Evolutionary conservation across 257 asterid species (phyloP), one percentile per base, ranked within the genome.

Genomic region (Marsdenia floribunda): DNA sequence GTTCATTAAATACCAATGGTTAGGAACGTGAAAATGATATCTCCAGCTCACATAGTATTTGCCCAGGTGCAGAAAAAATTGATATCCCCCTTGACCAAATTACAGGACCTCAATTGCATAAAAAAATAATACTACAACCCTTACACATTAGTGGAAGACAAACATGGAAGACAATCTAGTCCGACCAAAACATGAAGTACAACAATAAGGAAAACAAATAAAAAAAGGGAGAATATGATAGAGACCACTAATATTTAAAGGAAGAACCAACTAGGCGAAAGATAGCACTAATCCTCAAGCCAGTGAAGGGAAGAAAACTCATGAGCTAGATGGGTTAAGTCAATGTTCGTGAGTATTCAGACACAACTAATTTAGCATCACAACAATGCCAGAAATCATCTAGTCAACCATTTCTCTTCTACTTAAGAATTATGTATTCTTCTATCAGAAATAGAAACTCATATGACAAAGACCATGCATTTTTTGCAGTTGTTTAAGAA

Each of bases 1-100:
- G 85, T 18, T 73, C 46, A 82, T 57, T 38, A 38, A 70, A 37
- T 60, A 66, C 78, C 54, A 5, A n/a, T 38, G 59, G 6, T n/a
- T 33, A 66, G 64, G 68, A 37, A 63, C 46, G 54, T 69, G 44
- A 69, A 64, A 40, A n/a, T 46, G 22, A 76, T 57, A 33, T 29
- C 10, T 3, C 14, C 47, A 22, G 24, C 46, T 21, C 15, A 4
- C 26, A 12, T 19, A 18, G 37, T 24, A n/a, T 59, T 35, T 3
- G 16, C 15, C 58, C 35, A 50, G 44, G 22, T n/a, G 60, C 54
- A 63, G 53, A 46, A 19, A 22, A 12, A 12, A 68, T 18, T 29
- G 53, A 50, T 22, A 21, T 37, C 24, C 46, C 35, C 53, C 55
- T 22, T 37, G 46, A 61, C 67, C 63, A 77, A 59, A 50, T 52